phyloP scores from a whole-genome alignment of 1,139 yeast species.

The Candida sp. region DNA sequence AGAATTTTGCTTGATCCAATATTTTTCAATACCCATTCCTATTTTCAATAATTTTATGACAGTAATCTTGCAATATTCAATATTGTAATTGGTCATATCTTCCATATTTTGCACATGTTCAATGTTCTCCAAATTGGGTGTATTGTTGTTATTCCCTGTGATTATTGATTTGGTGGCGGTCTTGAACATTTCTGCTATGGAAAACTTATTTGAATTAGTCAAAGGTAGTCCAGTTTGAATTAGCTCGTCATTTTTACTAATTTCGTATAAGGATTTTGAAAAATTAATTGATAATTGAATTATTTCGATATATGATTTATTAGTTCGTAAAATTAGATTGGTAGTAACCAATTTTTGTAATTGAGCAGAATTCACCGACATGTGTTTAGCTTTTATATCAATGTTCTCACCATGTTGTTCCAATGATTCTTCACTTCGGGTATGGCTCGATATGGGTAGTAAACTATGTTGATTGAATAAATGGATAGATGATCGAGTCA shows the following conservation, averaged over 20 bases:
- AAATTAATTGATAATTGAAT: slow-evolving; percentile 31
- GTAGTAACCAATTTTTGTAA: slow-evolving; percentile 23
- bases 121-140: slow-evolving; percentile 31
- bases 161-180: slow-evolving; percentile 34
- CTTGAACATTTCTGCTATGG: slow-evolving; percentile 27
- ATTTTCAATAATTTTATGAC: slow-evolving; percentile 34
- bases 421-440: slow-evolving; percentile 27
- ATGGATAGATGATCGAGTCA: slow-evolving; percentile 25
- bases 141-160: slow-evolving; percentile 19
- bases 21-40: slow-evolving; percentile 27
- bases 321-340: slow-evolving; percentile 35
- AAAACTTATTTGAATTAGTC: slow-evolving; percentile 23
- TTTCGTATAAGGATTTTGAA: slow-evolving; percentile 29
- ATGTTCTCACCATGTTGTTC: slow-evolving; percentile 30
- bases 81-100: slow-evolving; percentile 21
- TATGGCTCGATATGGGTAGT: slow-evolving; percentile 32
- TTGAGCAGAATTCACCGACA: slow-evolving; percentile 22
- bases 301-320: slow-evolving; percentile 27
- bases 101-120: slow-evolving; percentile 40
- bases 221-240: slow-evolving; percentile 36
- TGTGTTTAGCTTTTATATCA: slow-evolving; percentile 23
- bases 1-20: slow-evolving; percentile 39
- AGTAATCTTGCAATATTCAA: slow-evolving; percentile 27
- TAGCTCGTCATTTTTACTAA: slow-evolving; percentile 20
- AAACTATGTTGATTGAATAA: slow-evolving; percentile 29